phyloP scores from a whole-genome alignment of 768 basidiomycete genomes.

The Rhizopogon salebrosus region DNA sequence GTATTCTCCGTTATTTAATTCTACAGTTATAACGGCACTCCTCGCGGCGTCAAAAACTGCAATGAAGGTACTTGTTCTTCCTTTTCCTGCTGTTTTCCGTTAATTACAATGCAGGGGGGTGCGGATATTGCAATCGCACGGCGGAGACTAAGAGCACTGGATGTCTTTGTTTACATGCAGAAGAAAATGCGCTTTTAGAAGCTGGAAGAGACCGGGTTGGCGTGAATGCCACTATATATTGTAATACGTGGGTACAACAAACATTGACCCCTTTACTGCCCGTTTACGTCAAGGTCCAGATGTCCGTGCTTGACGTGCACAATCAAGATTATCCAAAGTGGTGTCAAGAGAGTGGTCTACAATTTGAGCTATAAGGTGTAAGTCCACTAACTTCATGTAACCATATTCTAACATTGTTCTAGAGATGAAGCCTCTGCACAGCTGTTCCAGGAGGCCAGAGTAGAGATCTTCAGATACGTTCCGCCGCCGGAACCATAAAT shows the following conservation, averaged over 20 bases:
- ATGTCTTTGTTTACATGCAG: slow-evolving; percentile 94
- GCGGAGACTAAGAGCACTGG: slow-evolving; percentile 49
- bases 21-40: slow-evolving; percentile 89
- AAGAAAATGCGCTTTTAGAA: slow-evolving; percentile 95
- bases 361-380: slow-evolving; percentile 95
- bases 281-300: slow-evolving; percentile 35
- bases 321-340: slow-evolving; percentile 95
- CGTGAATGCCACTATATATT: slow-evolving; percentile 80
- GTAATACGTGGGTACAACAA: slow-evolving; percentile 78
- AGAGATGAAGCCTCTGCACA: slow-evolving; percentile 81
- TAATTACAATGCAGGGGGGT: slow-evolving; percentile 82
- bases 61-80: slow-evolving; percentile 28
- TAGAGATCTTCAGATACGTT: slow-evolving; percentile 70
- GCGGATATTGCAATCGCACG: slow-evolving; percentile 67
- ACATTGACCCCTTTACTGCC: not conserved
- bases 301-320: slow-evolving; percentile 97
- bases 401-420: slow-evolving; percentile 4
- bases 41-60: slow-evolving; percentile 86
- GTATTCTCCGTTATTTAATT: not conserved
- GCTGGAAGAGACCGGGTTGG: slow-evolving; percentile 91
- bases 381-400: slow-evolving; percentile 23
- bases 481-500: slow-evolving; percentile 31
- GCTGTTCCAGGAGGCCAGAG: slow-evolving; percentile 76
- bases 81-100: slow-evolving; percentile 22
- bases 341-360: slow-evolving; percentile 89